Evolutionary conservation across 164 flowering plant species (phyloP), one percentile per base, ranked within the genome.

Genomic region (Brasenia schreberi): DNA sequence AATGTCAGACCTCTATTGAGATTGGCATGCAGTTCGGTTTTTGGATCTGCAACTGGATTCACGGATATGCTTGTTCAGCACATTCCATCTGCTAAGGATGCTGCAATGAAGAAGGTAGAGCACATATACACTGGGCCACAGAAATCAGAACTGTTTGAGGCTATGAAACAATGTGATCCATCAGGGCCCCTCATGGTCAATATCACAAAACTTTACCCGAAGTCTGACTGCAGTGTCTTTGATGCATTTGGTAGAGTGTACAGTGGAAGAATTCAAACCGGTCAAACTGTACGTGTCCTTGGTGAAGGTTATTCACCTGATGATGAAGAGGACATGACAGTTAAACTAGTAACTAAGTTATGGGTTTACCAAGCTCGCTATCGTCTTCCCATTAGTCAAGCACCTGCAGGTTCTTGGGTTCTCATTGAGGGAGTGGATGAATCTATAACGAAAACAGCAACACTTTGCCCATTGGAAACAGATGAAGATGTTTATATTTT

Each of bases 291-390:
- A 56, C 87, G 92, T 67, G 98, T 95, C 16, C 68, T 95, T 27
- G 99, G 99, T 67, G 99, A 95, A 81, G 98, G 99, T 60, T 95
- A 92, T 82, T 92, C 99, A 7, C 99, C 99, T 0, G 97, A 92
- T 59, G 99, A 95, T 72, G 99, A 95, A 77, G 99, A 95, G 73
- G 99, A 92, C 65, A 88, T 92, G 98, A 84, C 96, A 10, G 79
- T 88, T 58, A 92, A 92, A 78, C 97, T 88, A 81, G 96, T 90
- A 27, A 92, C 99, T 19, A 95, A 92, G 75, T 70, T 95, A 61
- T 92, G 98, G 97, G 86, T 92, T 23, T 95, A 89, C 75, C 99
- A 95, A 82, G 90, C 97, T 72, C 94, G 98, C 65, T 91, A 92
- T 64, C 85, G 97, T 65, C 77, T 92, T 70, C 97, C 99, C 58